A percentile compares a stretch with the other conserved stretches of the same genome.
phyloP scores from a whole-genome alignment of 2,329 filamentous ascomycete species.

The Colletotrichum plurivorum region DNA sequence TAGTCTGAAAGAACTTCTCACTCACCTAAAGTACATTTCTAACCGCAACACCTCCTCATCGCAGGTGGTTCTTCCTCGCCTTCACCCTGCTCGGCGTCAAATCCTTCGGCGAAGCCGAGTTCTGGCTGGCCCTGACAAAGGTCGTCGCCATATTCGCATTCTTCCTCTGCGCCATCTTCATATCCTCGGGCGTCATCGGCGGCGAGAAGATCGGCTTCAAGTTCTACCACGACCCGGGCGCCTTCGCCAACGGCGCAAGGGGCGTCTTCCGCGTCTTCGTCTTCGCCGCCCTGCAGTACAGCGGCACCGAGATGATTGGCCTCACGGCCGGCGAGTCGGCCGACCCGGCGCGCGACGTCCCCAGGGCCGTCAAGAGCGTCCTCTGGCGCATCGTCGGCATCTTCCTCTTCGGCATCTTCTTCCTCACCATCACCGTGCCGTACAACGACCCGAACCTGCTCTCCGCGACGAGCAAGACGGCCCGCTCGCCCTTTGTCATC shows the following conservation, averaged over 20 bases:
- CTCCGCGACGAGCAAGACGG: slow-evolving; percentile 59
- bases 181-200: slow-evolving; percentile 42
- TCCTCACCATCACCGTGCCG: slow-evolving; percentile 67
- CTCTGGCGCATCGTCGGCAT: slow-evolving; percentile 50
- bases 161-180: slow-evolving; percentile 71
- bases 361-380: slow-evolving; percentile 44
- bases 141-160: slow-evolving; percentile 70
- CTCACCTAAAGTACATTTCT: not conserved
- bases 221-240: slow-evolving; percentile 38
- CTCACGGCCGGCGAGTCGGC: slow-evolving; percentile 44
- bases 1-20: slow-evolving; percentile 60
- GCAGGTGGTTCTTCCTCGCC: slow-evolving; percentile 62
- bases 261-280: slow-evolving; percentile 44
- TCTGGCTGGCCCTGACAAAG: slow-evolving; percentile 69
- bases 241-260: slow-evolving; percentile 43
- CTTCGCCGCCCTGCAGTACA: slow-evolving; percentile 43
- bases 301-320: slow-evolving; percentile 42
- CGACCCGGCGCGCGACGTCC: slow-evolving; percentile 61
- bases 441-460: slow-evolving; percentile 65
- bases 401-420: slow-evolving; percentile 65
- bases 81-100: slow-evolving; percentile 54
- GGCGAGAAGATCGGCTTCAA: slow-evolving; percentile 42
- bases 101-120: slow-evolving; percentile 68
- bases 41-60: slow-evolving; percentile 6
- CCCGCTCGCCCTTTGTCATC: slow-evolving; percentile 64